These are phyloP conservation scores for Basipetospora chlamydospora DNA, from an alignment of 2,329 filamentous ascomycete species.

Conservation along the genomic window DNA sequence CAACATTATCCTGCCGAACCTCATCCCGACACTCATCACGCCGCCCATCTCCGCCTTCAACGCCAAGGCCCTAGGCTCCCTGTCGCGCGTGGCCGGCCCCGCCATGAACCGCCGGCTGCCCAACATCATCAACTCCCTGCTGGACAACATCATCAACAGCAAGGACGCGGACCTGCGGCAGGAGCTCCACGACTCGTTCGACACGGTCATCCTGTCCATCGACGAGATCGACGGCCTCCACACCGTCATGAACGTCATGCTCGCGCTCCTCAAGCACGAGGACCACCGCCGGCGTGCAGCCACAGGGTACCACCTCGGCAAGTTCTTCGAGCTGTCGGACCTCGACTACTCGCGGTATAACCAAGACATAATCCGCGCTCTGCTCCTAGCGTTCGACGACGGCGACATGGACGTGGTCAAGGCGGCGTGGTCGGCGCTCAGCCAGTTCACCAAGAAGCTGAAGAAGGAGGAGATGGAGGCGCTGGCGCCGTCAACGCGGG, in stretches of 20 bases:
- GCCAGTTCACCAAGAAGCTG: slow-evolving; percentile 73
- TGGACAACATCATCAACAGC: slow-evolving; percentile 77
- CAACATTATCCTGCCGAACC: slow-evolving; percentile 91
- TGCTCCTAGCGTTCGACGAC: slow-evolving; percentile 89
- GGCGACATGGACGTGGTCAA: slow-evolving; percentile 72
- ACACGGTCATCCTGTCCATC: slow-evolving; percentile 79
- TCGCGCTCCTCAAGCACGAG: slow-evolving; percentile 78
- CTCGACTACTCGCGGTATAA: slow-evolving; percentile 94
- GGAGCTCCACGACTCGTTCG: slow-evolving; percentile 70
- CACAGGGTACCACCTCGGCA: slow-evolving; percentile 66
- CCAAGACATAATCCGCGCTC: slow-evolving; percentile 79
- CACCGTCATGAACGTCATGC: slow-evolving; percentile 85
- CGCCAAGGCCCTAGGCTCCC: slow-evolving; percentile 78
- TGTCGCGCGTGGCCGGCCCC: slow-evolving; percentile 79
- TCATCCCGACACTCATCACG: slow-evolving; percentile 83
- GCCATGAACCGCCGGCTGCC: slow-evolving; percentile 86
- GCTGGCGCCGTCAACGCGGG: slow-evolving; percentile 71
- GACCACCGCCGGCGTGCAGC: slow-evolving; percentile 73
- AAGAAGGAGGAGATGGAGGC: slow-evolving; percentile 98
- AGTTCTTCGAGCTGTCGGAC: slow-evolving; percentile 67
- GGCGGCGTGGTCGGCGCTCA: slow-evolving; percentile 75
- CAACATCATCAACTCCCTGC: slow-evolving; percentile 79
- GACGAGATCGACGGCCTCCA: slow-evolving; percentile 95
- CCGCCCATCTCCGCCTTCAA: slow-evolving; percentile 91
- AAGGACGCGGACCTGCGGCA: slow-evolving; percentile 57